These are phyloP conservation scores for Xylaria polymorpha DNA, from an alignment of 2,329 filamentous ascomycete genomes.

Conservation along the genomic window DNA sequence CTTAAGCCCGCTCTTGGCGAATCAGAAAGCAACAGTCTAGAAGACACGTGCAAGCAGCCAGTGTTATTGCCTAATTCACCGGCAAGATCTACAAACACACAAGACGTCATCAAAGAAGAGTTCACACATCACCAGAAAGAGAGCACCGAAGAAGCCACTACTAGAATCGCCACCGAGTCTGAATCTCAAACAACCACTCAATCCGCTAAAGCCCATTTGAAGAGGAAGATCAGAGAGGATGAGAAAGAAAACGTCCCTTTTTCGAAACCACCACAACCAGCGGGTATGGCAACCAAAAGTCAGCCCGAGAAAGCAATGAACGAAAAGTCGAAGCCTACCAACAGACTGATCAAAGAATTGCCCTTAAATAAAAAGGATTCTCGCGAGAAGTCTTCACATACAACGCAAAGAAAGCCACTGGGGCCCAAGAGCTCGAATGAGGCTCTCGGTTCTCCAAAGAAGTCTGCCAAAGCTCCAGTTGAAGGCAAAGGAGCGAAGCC, in stretches of 20 bases:
- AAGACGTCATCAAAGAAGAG: conserved; percentile 20
- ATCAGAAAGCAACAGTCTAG: conserved; percentile 21
- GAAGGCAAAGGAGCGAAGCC: conserved; percentile 54
- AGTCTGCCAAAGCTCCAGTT: conserved; percentile 53
- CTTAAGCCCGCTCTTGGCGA: conserved; percentile 31
- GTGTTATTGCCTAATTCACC: conserved; percentile 2
- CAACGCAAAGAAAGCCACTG: conserved; percentile 60
- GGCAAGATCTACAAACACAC: conserved; percentile 7
- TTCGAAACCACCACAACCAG: conserved; percentile 50
- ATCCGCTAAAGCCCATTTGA: conserved; percentile 61
- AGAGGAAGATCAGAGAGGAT: conserved; percentile 69
- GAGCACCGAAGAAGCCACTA: conserved; percentile 15
- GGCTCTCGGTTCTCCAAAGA: conserved; percentile 68
- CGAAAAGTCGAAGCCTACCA: conserved; percentile 47
- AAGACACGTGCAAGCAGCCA: conserved; percentile 15
- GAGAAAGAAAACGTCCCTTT: conserved; percentile 58
- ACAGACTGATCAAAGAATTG: conserved; percentile 61
- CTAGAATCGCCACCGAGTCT: conserved; percentile 11
- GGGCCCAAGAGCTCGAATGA: conserved; percentile 70
- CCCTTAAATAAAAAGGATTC: conserved; percentile 57
- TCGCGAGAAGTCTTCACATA: conserved; percentile 47
- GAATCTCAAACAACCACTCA: conserved; percentile 41
- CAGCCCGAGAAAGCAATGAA: conserved; percentile 46
- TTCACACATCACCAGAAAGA: conserved; percentile 9
- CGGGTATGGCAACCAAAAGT: conserved; percentile 44